phyloP scores from a whole-genome alignment of 2,329 filamentous ascomycete genomes.

The Scytalidium lignicola region DNA sequence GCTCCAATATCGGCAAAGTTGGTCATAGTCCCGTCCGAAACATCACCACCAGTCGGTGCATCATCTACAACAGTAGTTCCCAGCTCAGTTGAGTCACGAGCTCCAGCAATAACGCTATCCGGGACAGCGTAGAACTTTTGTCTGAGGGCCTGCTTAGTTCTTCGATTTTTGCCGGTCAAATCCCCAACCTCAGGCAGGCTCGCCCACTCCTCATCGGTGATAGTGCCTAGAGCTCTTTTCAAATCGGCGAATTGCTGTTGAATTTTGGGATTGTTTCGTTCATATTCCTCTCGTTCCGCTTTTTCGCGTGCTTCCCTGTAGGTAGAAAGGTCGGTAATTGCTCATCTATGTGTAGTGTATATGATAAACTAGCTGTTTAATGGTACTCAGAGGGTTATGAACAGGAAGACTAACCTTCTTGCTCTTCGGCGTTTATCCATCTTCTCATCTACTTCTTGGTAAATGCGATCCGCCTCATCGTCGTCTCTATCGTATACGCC shows the following conservation, averaged over 20 bases:
- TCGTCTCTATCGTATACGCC: constrained; percentile 97
- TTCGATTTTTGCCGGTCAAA: constrained; percentile 87
- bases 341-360: constrained; percentile 56
- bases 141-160: constrained; percentile 75
- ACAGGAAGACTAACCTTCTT: constrained; percentile 66
- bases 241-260: constrained; percentile 96
- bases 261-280: constrained; percentile 96
- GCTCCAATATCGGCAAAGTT: constrained; percentile 98
- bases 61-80: constrained; percentile 87
- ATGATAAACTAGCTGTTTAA: constrained; percentile 59
- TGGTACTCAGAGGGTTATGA: constrained; percentile 18
- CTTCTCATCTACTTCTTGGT: constrained; percentile 91
- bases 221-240: constrained; percentile 80
- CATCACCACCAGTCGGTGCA: constrained; percentile 49
- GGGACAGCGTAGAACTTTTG: constrained; percentile 94
- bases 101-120: constrained; percentile 88
- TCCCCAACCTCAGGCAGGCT: constrained; percentile 94
- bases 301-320: constrained; percentile 89
- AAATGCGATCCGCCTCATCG: constrained; percentile 95
- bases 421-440: constrained; percentile 87
- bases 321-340: constrained; percentile 71
- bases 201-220: constrained; percentile 95
- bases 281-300: constrained; percentile 89
- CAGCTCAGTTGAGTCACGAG: constrained; percentile 73
- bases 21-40: constrained; percentile 81